These are phyloP conservation scores for Pythium guiyangense DNA, from an alignment of 352 stramenopile genomes.

Conservation along the genomic window DNA sequence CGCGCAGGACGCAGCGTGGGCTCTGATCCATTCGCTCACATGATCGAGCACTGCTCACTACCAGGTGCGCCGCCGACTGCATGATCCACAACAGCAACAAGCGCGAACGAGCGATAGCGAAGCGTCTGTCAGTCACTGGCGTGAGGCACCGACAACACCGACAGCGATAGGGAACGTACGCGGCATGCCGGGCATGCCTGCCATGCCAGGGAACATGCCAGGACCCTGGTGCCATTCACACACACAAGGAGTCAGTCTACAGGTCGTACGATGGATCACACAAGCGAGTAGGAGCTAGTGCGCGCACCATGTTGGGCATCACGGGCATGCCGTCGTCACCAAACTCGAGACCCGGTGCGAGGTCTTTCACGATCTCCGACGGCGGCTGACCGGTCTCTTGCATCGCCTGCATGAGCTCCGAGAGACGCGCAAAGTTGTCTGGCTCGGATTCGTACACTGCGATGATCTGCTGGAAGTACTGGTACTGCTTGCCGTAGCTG, in stretches of 20 bases:
- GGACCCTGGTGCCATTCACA: slow-evolving; percentile 31
- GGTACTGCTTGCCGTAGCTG: slow-evolving; percentile 95
- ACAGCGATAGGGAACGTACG: slow-evolving; percentile 31
- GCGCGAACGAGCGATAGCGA: slow-evolving; percentile 1
- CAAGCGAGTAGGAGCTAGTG: neutral
- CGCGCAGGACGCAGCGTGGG: too few relatives aligned
- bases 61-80: slow-evolving; percentile 46
- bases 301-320: slow-evolving; percentile 90
- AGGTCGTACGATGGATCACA: neutral
- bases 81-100: slow-evolving; percentile 8
- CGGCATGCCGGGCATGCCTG: slow-evolving; percentile 72
- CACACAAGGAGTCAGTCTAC: slow-evolving; percentile 1
- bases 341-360: slow-evolving; percentile 84
- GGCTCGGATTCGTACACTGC: slow-evolving; percentile 96
- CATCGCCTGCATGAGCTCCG: slow-evolving; percentile 97
- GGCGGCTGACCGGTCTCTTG: slow-evolving; percentile 93
- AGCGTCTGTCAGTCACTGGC: neutral
- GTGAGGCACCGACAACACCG: neutral
- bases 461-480: slow-evolving; percentile 97
- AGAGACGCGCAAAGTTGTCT: slow-evolving; percentile 93
- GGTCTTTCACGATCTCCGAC: slow-evolving; percentile 97
- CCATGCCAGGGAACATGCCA: slow-evolving; percentile 81
- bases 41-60: slow-evolving; percentile 73
- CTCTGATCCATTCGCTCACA: slow-evolving; percentile 26
- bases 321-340: slow-evolving; percentile 94